Evolutionary conservation across 305 asterid species (phyloP).

Genomic region (Fraxinus ornus): DNA sequence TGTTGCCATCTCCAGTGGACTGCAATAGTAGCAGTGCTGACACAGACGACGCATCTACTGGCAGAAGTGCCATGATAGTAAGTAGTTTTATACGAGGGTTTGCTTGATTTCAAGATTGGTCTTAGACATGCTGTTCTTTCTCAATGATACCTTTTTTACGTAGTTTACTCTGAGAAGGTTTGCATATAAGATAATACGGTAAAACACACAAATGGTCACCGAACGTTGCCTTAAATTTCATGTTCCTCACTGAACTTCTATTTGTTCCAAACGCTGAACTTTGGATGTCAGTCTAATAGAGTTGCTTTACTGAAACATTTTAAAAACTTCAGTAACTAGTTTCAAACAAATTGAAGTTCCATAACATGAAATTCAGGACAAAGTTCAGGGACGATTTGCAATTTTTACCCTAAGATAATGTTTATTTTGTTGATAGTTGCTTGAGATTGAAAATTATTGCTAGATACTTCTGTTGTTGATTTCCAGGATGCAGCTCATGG

Average conservation of each 20-base stretch:
- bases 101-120: constrained; percentile 8
- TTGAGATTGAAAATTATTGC: constrained; percentile 2
- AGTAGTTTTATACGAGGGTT: constrained; percentile 33
- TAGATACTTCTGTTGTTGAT: constrained; percentile 13
- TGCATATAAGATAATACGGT: neutral
- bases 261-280: neutral
- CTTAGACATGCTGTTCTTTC: neutral
- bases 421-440: neutral
- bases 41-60: constrained; percentile 41
- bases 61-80: constrained; percentile 52
- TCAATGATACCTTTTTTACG: neutral
- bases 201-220: neutral
- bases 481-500: constrained; percentile 47
- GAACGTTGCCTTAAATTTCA: neutral
- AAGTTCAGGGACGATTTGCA: neutral
- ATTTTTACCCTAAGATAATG: neutral
- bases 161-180: neutral
- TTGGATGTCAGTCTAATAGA: neutral
- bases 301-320: neutral
- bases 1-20: constrained; percentile 72
- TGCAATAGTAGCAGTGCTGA: constrained; percentile 35
- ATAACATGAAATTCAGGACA: neutral
- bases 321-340: neutral
- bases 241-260: neutral
- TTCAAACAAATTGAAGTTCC: neutral